phyloP scores from a whole-genome alignment of 1,284 basidiomycete species.

The Ustilago loliicola region DNA sequence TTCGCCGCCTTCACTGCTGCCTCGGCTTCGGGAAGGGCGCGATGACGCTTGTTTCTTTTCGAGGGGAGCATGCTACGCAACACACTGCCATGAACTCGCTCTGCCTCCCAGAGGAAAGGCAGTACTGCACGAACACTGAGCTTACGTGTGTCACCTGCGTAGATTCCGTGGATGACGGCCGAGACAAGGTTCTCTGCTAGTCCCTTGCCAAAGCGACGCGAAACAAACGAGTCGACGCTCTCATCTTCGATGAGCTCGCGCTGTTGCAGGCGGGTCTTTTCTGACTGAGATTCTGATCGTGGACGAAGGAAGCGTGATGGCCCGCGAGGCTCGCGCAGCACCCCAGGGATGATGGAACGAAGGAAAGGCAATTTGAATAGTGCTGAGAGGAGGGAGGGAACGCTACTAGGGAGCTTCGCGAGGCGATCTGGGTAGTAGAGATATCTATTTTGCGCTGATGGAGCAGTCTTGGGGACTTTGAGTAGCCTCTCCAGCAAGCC shows the following conservation, averaged over 20 bases:
- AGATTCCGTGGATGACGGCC: conserved; percentile 91
- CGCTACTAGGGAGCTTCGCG: conserved; percentile 73
- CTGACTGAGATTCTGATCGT: conserved; percentile 67
- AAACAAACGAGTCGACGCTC: conserved; percentile 83
- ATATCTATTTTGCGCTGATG: conserved; percentile 82
- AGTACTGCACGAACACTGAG: conserved; percentile 85
- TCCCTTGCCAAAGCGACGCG: conserved; percentile 80
- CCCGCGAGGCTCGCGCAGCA: conserved; percentile 76
- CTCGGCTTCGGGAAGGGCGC: conserved; percentile 28
- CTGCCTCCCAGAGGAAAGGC: conserved; percentile 79
- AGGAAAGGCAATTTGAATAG: conserved; percentile 61
- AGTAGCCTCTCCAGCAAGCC: conserved; percentile 76
- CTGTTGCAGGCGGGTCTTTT: conserved; percentile 63
- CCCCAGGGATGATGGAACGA: conserved; percentile 39
- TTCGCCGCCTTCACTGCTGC: conserved; percentile 24
- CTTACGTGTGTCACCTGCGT: conserved; percentile 83
- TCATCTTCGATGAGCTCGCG: conserved; percentile 76
- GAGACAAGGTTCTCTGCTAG: conserved; percentile 84
- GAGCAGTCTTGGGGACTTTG: conserved; percentile 77
- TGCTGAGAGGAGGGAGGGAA: conserved; percentile 70
- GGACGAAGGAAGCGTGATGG: conserved; percentile 66
- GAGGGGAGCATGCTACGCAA: conserved; percentile 76
- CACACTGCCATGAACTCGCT: conserved; percentile 80
- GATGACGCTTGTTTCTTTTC: conserved; percentile 48
- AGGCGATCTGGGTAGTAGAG: conserved; percentile 77